A percentile compares a stretch with the other conserved stretches of the same genome.
Evolutionary conservation across 163 green algal species (phyloP).

Genomic region (Smithsoniella earleae): DNA sequence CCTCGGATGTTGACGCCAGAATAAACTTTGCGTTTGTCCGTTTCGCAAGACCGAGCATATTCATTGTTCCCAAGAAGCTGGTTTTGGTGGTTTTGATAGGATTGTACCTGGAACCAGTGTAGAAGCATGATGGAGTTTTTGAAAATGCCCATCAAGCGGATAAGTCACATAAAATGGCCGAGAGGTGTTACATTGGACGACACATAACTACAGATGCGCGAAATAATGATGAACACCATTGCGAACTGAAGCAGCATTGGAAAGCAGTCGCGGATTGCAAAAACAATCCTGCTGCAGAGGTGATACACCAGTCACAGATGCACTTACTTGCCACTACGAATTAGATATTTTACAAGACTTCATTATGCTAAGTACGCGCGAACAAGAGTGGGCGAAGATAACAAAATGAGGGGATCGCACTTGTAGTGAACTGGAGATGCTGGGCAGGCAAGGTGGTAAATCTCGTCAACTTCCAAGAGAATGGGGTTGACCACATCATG

Average conservation of each 20-base stretch:
- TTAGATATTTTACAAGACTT: too few relatives aligned
- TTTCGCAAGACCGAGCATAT: slow-evolving; percentile 99
- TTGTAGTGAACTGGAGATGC: slow-evolving; percentile 99
- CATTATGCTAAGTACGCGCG: too few relatives aligned
- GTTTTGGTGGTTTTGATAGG: slow-evolving; percentile 99
- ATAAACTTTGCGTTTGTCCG: slow-evolving; percentile 84
- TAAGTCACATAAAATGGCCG: too few relatives aligned
- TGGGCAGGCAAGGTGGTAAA: slow-evolving; percentile 97
- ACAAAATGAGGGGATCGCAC: slow-evolving; percentile 38
- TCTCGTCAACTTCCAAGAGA: slow-evolving; percentile 94
- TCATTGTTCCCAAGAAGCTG: slow-evolving; percentile 93
- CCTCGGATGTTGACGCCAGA: slow-evolving; percentile 84
- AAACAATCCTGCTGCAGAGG: too few relatives aligned
- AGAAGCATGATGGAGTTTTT: too few relatives aligned
- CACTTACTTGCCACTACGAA: too few relatives aligned
- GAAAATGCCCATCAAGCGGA: too few relatives aligned
- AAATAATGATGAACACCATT: slow-evolving; percentile 17
- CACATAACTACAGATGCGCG: too few relatives aligned
- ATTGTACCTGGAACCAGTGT: slow-evolving; percentile 83
- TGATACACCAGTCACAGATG: too few relatives aligned
- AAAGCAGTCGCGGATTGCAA: too few relatives aligned
- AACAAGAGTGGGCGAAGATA: background rate
- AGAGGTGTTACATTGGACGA: too few relatives aligned
- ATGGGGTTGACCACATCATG: slow-evolving; percentile 95
- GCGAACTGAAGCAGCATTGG: background rate